phyloP scores from a whole-genome alignment of 75 land plant genomes.

The Sequoia sempervirens region DNA sequence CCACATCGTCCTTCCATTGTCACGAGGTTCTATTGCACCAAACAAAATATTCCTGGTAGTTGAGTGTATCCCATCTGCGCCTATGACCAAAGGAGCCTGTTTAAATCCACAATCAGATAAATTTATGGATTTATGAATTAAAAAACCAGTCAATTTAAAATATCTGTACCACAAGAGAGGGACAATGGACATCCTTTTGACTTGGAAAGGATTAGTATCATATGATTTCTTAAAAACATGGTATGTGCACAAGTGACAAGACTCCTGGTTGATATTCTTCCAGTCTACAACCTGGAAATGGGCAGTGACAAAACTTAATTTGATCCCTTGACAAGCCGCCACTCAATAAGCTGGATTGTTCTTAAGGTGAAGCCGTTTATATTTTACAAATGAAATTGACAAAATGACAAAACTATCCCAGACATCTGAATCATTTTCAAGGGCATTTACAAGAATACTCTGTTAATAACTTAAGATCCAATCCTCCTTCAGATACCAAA shows the following conservation, averaged over 20 bases:
- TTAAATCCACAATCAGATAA: constrained; percentile 8
- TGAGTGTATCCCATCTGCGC: constrained; percentile 55
- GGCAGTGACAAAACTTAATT: not conserved
- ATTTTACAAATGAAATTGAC: not conserved
- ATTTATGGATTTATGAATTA: not conserved
- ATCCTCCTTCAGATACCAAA: not conserved
- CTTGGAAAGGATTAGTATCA: not conserved
- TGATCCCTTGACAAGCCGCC: not conserved
- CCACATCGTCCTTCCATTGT: constrained; percentile 55
- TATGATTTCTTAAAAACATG: not conserved
- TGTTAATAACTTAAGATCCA: not conserved
- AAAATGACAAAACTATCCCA: not conserved
- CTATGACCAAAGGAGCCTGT: constrained; percentile 55
- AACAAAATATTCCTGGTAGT: constrained; percentile 27
- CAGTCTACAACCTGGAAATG: not conserved
- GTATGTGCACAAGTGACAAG: not conserved
- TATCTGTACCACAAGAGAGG: not conserved
- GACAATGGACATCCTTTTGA: not conserved
- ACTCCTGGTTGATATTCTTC: not conserved
- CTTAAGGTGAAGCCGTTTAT: not conserved
- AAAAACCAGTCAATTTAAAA: not conserved
- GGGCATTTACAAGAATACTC: not conserved
- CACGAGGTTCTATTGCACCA: constrained; percentile 33
- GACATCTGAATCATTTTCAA: not conserved
- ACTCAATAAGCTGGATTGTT: not conserved